A percentile compares a stretch with the other conserved stretches of the same genome.
These are phyloP conservation scores for Prunus kanzakura DNA, from an alignment of 306 rosid genomes.

Conservation along the genomic window DNA sequence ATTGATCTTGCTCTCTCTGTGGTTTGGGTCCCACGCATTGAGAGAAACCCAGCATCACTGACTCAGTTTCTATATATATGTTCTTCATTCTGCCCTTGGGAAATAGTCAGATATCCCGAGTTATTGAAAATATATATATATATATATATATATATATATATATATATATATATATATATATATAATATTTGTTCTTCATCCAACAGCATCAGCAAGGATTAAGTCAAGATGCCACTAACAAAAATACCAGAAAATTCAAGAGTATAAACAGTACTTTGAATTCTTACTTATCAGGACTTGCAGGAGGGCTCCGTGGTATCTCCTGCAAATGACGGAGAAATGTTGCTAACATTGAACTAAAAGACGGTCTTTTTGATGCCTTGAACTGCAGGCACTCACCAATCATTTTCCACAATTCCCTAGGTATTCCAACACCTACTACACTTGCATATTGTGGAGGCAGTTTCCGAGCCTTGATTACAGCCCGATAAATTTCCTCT, in stretches of 20 bases:
- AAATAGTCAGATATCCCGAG: not conserved
- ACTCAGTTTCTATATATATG: not conserved
- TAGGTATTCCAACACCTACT: slow-evolving; percentile 96
- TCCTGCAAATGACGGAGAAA: slow-evolving; percentile 95
- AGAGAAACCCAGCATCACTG: not conserved
- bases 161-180: not conserved
- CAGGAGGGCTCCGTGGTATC: slow-evolving; percentile 90
- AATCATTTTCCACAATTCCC: slow-evolving; percentile 98
- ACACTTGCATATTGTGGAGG: slow-evolving; percentile 99
- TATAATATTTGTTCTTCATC: not conserved
- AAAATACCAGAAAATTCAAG: slow-evolving; percentile 5
- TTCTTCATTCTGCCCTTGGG: not conserved
- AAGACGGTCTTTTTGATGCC: slow-evolving; percentile 84
- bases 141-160: not conserved
- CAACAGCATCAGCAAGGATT: slow-evolving; percentile 18
- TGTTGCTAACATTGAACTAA: slow-evolving; percentile 78
- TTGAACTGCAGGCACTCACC: slow-evolving; percentile 98
- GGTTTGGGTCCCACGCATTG: not conserved
- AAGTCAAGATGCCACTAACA: slow-evolving; percentile 14
- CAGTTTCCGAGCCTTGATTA: slow-evolving; percentile 70
- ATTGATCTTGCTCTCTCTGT: slow-evolving; percentile 15
- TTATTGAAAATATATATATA: not conserved
- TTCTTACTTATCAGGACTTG: slow-evolving; percentile 93
- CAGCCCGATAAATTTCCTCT: slow-evolving; percentile 88
- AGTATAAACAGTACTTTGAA: slow-evolving; percentile 19